Conservation (phyloP, 2,329 filamentous ascomycete species). For the Coleophoma eucalyptorum region DNA sequence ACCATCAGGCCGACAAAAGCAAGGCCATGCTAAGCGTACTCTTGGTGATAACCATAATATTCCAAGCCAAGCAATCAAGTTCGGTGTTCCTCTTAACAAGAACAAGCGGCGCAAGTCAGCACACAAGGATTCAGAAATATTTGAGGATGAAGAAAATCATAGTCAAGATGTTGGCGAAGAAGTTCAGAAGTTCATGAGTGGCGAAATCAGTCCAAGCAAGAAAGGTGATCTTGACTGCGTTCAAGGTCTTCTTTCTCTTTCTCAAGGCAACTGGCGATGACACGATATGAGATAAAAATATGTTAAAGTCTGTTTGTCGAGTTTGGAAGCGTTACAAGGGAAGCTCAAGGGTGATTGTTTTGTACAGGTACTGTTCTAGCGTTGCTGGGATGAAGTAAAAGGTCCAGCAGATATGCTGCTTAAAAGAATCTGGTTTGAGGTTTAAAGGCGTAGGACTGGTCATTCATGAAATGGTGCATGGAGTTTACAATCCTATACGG, state of each 20-base stretch:
- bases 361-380: too few species aligned
- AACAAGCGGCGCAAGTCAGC: conserved; percentile 16
- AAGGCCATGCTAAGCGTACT: conserved; percentile 12
- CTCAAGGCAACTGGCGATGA: conserved; percentile 81
- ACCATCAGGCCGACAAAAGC: conserved; percentile 22
- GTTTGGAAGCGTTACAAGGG: too few species aligned
- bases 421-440: too few species aligned
- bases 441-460: too few species aligned
- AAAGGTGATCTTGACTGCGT: conserved; percentile 83
- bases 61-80: conserved; percentile 17
- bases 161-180: conserved; percentile 46
- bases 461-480: too few species aligned
- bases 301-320: background rate
- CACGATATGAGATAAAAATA: background rate
- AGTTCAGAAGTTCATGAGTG: conserved; percentile 70
- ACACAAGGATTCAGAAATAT: conserved; percentile 40
- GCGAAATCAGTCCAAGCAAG: conserved; percentile 64
- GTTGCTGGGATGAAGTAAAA: too few species aligned
- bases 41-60: conserved; percentile 22
- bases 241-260: conserved; percentile 82
- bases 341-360: too few species aligned
- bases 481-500: too few species aligned
- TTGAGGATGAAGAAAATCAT: conserved; percentile 41
- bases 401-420: too few species aligned
- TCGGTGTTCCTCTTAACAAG: conserved; percentile 11